Conservation (phyloP, 768 basidiomycete genomes). For the Psilocybe sp. region DNA sequence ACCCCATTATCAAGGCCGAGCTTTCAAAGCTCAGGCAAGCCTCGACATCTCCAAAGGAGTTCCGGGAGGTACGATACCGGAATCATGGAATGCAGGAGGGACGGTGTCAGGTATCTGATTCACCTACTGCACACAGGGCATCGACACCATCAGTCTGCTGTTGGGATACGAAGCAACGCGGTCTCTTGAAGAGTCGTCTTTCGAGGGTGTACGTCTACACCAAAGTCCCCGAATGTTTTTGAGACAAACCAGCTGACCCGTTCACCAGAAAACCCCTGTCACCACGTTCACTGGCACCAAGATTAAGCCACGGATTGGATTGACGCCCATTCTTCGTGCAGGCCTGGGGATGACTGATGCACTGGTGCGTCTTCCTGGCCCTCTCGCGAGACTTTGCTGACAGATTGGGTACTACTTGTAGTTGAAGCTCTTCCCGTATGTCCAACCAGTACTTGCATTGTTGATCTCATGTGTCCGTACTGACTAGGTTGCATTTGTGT, state of each 20-base stretch:
- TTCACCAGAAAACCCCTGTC: slow-evolving; percentile 69
- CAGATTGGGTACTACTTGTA: slow-evolving; percentile 15
- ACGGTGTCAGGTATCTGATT: neutral
- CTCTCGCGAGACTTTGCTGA: neutral
- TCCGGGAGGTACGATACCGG: slow-evolving; percentile 58
- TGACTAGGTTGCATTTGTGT: neutral
- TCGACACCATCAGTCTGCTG: slow-evolving; percentile 71
- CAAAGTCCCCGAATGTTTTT: neutral
- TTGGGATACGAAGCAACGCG: slow-evolving; percentile 84
- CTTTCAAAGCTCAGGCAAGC: slow-evolving; percentile 67
- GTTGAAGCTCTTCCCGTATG: slow-evolving; percentile 82
- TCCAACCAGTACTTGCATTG: slow-evolving; percentile 11
- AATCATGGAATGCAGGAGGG: neutral
- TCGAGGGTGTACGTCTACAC: slow-evolving; percentile 55
- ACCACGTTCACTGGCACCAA: slow-evolving; percentile 72
- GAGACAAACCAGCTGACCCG: neutral
- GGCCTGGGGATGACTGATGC: slow-evolving; percentile 94
- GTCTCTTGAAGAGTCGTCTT: slow-evolving; percentile 57
- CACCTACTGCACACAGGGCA: slow-evolving; percentile 43
- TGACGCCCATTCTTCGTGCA: slow-evolving; percentile 90
- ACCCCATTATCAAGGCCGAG: slow-evolving; percentile 73
- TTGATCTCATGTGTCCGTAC: neutral
- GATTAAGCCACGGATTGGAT: slow-evolving; percentile 76
- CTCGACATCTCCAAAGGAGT: slow-evolving; percentile 66
- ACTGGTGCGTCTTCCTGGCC: slow-evolving; percentile 44